phyloP scores from a whole-genome alignment of 164 flowering plant species.

The Litsea cubeba region DNA sequence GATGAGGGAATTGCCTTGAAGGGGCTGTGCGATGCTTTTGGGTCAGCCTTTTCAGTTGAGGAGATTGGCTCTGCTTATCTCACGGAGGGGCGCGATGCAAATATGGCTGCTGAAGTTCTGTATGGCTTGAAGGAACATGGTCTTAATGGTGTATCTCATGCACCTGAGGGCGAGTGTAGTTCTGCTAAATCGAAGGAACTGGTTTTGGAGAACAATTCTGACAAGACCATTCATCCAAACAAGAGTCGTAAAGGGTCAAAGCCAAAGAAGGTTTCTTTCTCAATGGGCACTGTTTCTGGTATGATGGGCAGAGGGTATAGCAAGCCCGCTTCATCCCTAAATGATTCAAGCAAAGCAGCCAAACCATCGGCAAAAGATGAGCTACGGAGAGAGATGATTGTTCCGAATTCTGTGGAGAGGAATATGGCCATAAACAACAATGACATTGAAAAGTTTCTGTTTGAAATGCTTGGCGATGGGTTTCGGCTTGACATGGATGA shows the following conservation, averaged over 20 bases:
- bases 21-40: slow-evolving; percentile 49
- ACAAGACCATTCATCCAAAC: slow-evolving; percentile 13
- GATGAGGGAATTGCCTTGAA: slow-evolving; percentile 35
- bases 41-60: slow-evolving; percentile 31
- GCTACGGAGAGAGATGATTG: slow-evolving; percentile 10
- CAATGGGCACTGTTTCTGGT: slow-evolving; percentile 46
- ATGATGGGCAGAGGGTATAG: slow-evolving; percentile 43
- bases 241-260: slow-evolving; percentile 25
- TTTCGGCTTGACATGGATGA: slow-evolving; percentile 42
- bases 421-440: slow-evolving; percentile 18
- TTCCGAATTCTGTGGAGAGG: slow-evolving; percentile 9
- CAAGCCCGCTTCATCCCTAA: slow-evolving; percentile 16
- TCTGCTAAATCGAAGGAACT: slow-evolving; percentile 9
- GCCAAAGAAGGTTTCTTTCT: slow-evolving; percentile 32
- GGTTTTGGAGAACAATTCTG: slow-evolving; percentile 6
- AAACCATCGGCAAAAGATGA: slow-evolving; percentile 31
- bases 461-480: slow-evolving; percentile 56
- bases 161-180: slow-evolving; percentile 14
- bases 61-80: slow-evolving; percentile 57
- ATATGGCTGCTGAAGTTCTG: slow-evolving; percentile 41
- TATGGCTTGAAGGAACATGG: slow-evolving; percentile 19
- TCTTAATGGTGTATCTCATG: slow-evolving; percentile 3
- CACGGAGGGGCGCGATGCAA: slow-evolving; percentile 38
- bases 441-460: slow-evolving; percentile 52
- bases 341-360: slow-evolving; percentile 18